A percentile compares a stretch with the other conserved stretches of the same genome.
These are phyloP conservation scores for Termitomyces sp. DNA, from an alignment of 768 basidiomycete species.

Conservation along the genomic window DNA sequence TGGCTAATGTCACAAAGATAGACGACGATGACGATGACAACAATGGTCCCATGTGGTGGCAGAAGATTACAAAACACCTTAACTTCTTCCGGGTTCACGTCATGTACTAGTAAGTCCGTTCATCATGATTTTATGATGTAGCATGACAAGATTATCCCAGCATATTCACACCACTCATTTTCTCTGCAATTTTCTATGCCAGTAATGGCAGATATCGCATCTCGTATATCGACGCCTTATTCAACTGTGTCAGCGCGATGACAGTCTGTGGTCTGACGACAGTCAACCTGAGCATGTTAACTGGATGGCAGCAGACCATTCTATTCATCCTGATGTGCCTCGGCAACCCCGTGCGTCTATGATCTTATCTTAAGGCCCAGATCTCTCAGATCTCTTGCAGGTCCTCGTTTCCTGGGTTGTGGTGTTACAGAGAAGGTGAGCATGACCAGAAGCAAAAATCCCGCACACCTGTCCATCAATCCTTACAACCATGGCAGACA, in stretches of 20 bases:
- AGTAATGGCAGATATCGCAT: constrained; percentile 71
- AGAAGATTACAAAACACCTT: constrained; percentile 39
- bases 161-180: constrained; percentile 72
- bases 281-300: constrained; percentile 63
- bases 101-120: constrained; percentile 48
- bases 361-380: not conserved
- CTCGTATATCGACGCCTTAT: constrained; percentile 73
- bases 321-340: constrained; percentile 76
- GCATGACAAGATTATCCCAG: constrained; percentile 29
- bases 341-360: constrained; percentile 61
- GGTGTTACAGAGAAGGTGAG: constrained; percentile 70
- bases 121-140: not conserved
- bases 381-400: constrained; percentile 26
- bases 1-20: not conserved
- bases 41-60: constrained; percentile 18
- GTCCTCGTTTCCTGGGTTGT: constrained; percentile 80
- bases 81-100: constrained; percentile 66
- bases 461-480: constrained; percentile 5
- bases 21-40: constrained; percentile 10
- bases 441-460: constrained; percentile 3
- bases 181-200: constrained; percentile 78
- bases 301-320: constrained; percentile 63
- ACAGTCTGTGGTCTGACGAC: constrained; percentile 74
- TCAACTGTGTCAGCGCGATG: constrained; percentile 72
- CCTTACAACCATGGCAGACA: constrained; percentile 32